A percentile compares a stretch with the other conserved stretches of the same genome.
Evolutionary conservation across 352 stramenopile genomes (phyloP).

Genomic region (Phytophthora cactorum): DNA sequence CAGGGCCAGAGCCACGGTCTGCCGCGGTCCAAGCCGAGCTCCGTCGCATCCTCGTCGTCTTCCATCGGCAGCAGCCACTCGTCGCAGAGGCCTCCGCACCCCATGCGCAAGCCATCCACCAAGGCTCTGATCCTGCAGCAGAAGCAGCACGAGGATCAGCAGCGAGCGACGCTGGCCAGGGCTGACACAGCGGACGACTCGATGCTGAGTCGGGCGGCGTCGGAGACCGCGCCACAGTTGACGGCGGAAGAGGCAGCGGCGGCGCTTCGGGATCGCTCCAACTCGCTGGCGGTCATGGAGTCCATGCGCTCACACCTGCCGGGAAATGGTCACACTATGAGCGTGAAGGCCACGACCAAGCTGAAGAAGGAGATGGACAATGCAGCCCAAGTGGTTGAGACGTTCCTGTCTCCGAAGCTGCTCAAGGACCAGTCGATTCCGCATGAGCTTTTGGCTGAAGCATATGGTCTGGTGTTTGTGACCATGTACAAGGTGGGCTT

Average conservation of each 20-base stretch:
- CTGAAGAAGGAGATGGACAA: conserved; percentile 71
- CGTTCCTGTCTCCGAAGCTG: conserved; percentile 74
- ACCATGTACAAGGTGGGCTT: conserved; percentile 87
- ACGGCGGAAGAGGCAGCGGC: conserved; percentile 32
- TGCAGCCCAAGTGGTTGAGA: conserved; percentile 70
- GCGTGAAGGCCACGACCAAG: conserved; percentile 58
- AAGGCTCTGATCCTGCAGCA: conserved; percentile 62
- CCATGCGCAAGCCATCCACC: conserved; percentile 43
- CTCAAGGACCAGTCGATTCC: conserved; percentile 87
- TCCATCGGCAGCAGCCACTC: conserved; percentile 15
- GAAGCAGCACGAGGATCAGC: conserved; percentile 32
- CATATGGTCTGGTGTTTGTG: conserved; percentile 78
- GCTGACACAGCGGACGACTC: conserved; percentile 50
- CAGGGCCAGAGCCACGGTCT: conserved; percentile 3
- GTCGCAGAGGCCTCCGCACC: conserved; percentile 18
- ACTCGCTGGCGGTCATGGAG: conserved; percentile 55
- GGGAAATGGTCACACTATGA: conserved; percentile 56
- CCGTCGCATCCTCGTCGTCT: conserved; percentile 20
- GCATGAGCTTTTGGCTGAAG: conserved; percentile 72
- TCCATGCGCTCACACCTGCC: conserved; percentile 35
- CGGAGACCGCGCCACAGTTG: conserved; percentile 6
- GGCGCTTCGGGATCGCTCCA: conserved; percentile 61
- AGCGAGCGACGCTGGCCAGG: conserved; percentile 37
- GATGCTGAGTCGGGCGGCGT: conserved; percentile 37
- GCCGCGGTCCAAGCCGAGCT: conserved; percentile 15